Percentiles rank a stretch among this genome's conserved stretches.
These are phyloP conservation scores for Mortierella sp. DNA, from an alignment of 371 early-diverging fungal genomes.

Conservation along the genomic window DNA sequence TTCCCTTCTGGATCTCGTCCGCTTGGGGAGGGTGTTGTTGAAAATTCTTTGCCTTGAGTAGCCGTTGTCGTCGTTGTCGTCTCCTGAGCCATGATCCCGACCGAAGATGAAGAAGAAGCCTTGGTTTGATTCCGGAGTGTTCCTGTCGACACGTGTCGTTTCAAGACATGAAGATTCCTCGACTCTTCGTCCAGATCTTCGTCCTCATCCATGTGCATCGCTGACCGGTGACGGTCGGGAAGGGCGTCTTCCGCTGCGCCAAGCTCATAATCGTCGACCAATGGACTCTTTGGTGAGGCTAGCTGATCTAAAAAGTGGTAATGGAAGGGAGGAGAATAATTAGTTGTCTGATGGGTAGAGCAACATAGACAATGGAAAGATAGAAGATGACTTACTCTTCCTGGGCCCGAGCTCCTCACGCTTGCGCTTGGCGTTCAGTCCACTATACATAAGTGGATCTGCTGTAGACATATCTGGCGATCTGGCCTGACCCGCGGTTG, in stretches of 20 bases:
- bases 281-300: constrained; percentile 21
- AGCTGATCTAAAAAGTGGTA: constrained; percentile 2
- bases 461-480: background rate
- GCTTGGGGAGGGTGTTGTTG: constrained; percentile 26
- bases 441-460: background rate
- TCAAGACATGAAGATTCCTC: constrained; percentile 22
- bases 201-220: constrained; percentile 21
- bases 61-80: too few relatives aligned
- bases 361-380: too few relatives aligned
- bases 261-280: constrained; percentile 10
- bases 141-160: constrained; percentile 46
- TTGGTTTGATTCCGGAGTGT: constrained; percentile 20
- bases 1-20: constrained; percentile 27
- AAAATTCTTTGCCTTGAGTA: background rate
- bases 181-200: constrained; percentile 28
- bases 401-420: constrained; percentile 16
- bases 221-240: constrained; percentile 5
- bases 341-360: background rate
- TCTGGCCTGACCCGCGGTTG: background rate
- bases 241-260: constrained; percentile 6
- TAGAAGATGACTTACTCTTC: constrained; percentile 14
- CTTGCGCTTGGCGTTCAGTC: constrained; percentile 20
- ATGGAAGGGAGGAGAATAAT: background rate
- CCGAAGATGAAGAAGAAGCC: background rate
- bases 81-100: too few relatives aligned